Percentiles rank a stretch among this genome's conserved stretches.
Evolutionary conservation across 192 early-diverging fungal species (phyloP).

Genomic region (Backusella psychrophila): DNA sequence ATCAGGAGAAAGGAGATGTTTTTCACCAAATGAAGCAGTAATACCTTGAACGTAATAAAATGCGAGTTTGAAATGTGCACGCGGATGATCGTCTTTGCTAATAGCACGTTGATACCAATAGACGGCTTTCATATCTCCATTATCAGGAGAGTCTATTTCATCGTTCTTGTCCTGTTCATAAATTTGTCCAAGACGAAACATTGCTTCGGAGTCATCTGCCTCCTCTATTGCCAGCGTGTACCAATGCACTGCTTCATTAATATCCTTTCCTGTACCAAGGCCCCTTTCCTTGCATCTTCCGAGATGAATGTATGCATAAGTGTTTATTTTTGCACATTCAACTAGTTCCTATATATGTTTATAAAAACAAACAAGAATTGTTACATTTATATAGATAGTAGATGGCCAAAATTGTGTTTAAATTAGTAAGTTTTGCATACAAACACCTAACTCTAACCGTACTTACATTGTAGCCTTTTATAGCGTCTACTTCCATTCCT

Average conservation of each 20-base stretch:
- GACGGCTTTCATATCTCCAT: conserved; percentile 7
- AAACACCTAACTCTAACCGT: not conserved
- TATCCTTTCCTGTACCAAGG: conserved; percentile 19
- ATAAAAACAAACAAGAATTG: conserved; percentile 4
- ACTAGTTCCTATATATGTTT: conserved; percentile 18
- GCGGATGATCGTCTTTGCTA: conserved; percentile 14
- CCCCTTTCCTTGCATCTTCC: conserved; percentile 33
- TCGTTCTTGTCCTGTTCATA: conserved; percentile 14
- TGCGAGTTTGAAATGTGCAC: conserved; percentile 24
- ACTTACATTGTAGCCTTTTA: conserved; percentile 21
- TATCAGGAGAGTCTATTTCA: not conserved
- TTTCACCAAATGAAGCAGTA: not conserved
- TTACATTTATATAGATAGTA: conserved; percentile 1
- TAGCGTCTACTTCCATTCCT: conserved; percentile 14
- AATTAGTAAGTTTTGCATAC: not conserved
- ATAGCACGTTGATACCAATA: conserved; percentile 30
- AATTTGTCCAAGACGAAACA: conserved; percentile 30
- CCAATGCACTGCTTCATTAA: conserved; percentile 23
- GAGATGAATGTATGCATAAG: conserved; percentile 25
- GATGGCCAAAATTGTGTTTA: not conserved
- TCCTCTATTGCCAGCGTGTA: conserved; percentile 22
- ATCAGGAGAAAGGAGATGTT: not conserved
- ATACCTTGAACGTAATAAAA: conserved; percentile 24
- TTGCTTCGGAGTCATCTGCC: conserved; percentile 28
- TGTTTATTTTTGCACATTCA: conserved; percentile 15